Evolutionary conservation across 257 asterid species (phyloP), one percentile per base, ranked within the genome.

Genomic region (Agastache rugosa): DNA sequence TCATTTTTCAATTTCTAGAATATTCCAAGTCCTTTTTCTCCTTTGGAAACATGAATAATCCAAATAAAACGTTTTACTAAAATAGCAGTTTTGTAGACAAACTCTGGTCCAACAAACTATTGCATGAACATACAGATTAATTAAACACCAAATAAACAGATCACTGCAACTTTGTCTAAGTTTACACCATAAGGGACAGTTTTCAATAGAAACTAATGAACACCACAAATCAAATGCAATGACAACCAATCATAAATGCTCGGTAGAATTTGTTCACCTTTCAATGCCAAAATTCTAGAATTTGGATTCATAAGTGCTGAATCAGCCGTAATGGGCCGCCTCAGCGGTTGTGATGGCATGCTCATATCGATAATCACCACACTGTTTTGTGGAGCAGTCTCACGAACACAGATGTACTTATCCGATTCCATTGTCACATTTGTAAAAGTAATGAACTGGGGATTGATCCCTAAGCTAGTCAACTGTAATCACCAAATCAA

Each of bases 371-470:
- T 75, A 80, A 95, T 95, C 73, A 95, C 99, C 72, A 95, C 97
- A 74, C 97, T 90, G 77, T 92, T 95, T 67, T 92, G 98, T 5
- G 99, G 99, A 5, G 97, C 68, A 8, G 99, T 95, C 90, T 95
- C 99, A 9, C 99, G 95, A 12, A 95, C 97, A 44, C 99, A 95
- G 60, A 95, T 95, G 84, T 87, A 95, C 85, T 90, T 95, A 39
- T 95, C 98, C 34, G 99, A 95, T 85, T 95, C 99, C 99, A 92
- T 95, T 2, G 99, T 95, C 75, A 95, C 99, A 55, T 95, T 88
- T 16, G 99, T 92, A 72, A 95, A 92, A 14, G 99, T 92, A 69
- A 95, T 90, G 82, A 95, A 92, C 83, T 92, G 99, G 2, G 86
- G 88, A 81, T 87, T 92, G 93, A 95, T 91, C 87, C 98, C 98